Base-by-base conservation (phyloP, 1,139 yeast species). In the Taphrina communis region DNA sequence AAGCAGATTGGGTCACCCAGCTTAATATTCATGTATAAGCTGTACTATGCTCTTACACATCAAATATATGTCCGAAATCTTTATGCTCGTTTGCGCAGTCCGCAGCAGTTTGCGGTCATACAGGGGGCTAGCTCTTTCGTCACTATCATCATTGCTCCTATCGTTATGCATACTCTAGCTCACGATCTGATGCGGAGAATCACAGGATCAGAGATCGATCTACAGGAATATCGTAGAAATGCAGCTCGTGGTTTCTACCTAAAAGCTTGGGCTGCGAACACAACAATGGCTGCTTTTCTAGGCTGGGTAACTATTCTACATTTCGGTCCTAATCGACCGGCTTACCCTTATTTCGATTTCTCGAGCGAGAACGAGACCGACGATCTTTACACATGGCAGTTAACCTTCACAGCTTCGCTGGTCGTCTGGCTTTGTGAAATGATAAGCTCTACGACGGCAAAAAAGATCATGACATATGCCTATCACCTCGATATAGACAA, bases 381-480 rank as follows among this genome's bases (percentile, higher is more conserved):
- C 19, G 68, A 65, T 36, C 57, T 59, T 6, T 65, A 65, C 36
- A 19, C 68, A 11, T 65, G 63, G 63, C 62, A 58, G 17, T 35
- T 65, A 42, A 65, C 68, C 4, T 57, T 58, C 52, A 65, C 60
- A 19, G 68, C 68, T 5, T 65, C 68, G n/a, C 17, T 42, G 7
- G 63, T 46, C 6, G 68, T 65, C 14, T 65, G 68, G 68, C 7
- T 50, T 14, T 57, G 68, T 19, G 68, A 65, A 19, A 14, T 65
- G 9, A 12, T 65, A 35, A 57, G 60, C 35, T 41, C 35, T 21
- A 44, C 41, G 8, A 44, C 62, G 6, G 66, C 70, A 11, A 51
- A 51, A n/a, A 17, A 42, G 11, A 56, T 67, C 42, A 67, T 61
- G 48, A 25, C 93, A 93, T 1, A 86, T 84, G 50, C 48, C 12